Evolutionary conservation across 2,329 filamentous ascomycete species (phyloP).

Genomic region (Xylaria polymorpha): DNA sequence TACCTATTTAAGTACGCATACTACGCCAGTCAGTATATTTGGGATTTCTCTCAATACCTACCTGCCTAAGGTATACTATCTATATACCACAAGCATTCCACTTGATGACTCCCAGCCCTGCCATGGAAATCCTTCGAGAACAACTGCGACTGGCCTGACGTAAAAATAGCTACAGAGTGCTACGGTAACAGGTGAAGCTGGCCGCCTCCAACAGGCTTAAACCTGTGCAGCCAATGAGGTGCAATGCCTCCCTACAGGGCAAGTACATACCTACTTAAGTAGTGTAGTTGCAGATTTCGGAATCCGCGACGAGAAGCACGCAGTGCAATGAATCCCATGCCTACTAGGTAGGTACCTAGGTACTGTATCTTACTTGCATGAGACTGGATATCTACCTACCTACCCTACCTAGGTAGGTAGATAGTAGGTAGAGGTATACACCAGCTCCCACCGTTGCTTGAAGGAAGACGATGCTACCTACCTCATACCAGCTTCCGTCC

Average conservation of each 20-base stretch:
- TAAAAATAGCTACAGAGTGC: conserved; percentile 32
- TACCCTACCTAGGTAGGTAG: no score
- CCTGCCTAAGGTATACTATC: neutral
- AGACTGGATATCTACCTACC: conserved; percentile 5
- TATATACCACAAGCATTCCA: neutral
- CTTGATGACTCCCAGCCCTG: conserved; percentile 4
- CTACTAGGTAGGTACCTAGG: no score
- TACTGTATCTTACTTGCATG: neutral
- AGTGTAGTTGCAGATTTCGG: conserved; percentile 22
- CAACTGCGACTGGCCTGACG: conserved; percentile 14
- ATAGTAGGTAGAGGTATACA: no score
- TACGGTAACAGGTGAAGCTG: conserved; percentile 8
- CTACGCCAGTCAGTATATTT: neutral
- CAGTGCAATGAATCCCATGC: conserved; percentile 18
- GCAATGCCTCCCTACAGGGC: neutral
- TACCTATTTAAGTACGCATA: neutral
- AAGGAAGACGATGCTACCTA: neutral
- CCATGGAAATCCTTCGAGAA: conserved; percentile 27
- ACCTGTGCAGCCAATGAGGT: conserved; percentile 19
- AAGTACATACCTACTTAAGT: neutral
- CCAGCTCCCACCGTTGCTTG: neutral
- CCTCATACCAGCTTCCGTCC: neutral
- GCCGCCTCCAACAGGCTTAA: conserved; percentile 15
- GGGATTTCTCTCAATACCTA: conserved; percentile 1
- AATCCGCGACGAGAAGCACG: conserved; percentile 30